Evolutionary conservation across 768 basidiomycete species (phyloP), one percentile per base, ranked within the genome.

Genomic region (Naganishia randhawae): DNA sequence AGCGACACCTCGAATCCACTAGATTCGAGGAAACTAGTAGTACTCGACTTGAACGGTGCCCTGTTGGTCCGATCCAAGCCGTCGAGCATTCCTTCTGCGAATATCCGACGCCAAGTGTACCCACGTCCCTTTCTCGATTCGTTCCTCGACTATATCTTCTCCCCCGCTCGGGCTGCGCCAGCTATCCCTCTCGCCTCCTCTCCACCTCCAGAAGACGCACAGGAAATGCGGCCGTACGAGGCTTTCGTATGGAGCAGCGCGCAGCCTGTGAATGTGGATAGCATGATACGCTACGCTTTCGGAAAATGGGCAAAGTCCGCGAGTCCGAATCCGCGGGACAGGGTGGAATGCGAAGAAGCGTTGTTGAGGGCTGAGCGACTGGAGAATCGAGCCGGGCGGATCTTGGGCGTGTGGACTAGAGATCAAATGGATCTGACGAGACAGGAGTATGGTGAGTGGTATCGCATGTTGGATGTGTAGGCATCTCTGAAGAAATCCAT

Each of bases 41-140:
- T 77, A 0, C 67, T 78, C n/a, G 78, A 80, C 55, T 67, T 80
- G n/a, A 80, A 80, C 53, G 77, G 77, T 3, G 76, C 77, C 22
- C 35, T 80, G 48, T 57, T 80, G 25, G 65, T 70, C 14, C 25
- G 69, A 29, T 66, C 69, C 41, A 71, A 72, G 33, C 41, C 63
- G 7, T 50, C 67, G 17, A 39, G 14, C n/a, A 32, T 27, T n/a
- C 31, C 31, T 1, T 11, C 35, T 17, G 37, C 33, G 10, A 52
- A 50, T n/a, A 53, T 25, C 17, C 19, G 25, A 37, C 51, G 32
- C 10, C 17, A 10, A 17, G 57, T 57, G 8, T 70, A 73, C 57
- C 74, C 74, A 2, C 68, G 78, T 22, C 76, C 78, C 13, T 79
- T 77, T 63, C 72, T 79, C 14, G 41, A 48, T 19, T 71, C 67